A percentile compares a stretch with the other conserved stretches of the same genome.
These are phyloP conservation scores for Eimeria sp. DNA, from an alignment of 169 alveolate genomes.

Conservation along the genomic window DNA sequence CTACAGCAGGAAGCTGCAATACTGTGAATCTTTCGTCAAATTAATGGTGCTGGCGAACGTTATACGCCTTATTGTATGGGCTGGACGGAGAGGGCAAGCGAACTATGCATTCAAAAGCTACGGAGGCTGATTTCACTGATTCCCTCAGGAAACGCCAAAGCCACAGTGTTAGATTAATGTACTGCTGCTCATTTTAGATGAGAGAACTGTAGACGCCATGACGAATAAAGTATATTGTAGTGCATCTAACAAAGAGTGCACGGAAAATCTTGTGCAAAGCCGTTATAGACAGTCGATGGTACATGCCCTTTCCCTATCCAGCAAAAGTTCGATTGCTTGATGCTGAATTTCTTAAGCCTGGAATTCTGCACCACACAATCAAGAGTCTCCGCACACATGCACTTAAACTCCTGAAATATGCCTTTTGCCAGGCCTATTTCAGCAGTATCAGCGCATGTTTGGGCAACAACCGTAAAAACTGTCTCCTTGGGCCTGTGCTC, in stretches of 20 bases:
- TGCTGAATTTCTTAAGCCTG: neutral
- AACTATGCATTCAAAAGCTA: too few species aligned
- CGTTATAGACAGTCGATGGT: neutral
- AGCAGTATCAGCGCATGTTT: neutral
- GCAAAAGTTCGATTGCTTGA: neutral
- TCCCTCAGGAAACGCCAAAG: too few species aligned
- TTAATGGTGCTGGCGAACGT: neutral
- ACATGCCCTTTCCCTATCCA: neutral
- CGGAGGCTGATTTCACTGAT: too few species aligned
- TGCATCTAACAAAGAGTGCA: too few species aligned
- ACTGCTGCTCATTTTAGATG: too few species aligned
- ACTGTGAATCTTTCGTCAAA: neutral
- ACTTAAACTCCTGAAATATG: too few species aligned
- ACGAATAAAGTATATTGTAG: too few species aligned
- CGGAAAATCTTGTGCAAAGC: neutral
- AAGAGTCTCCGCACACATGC: too few species aligned
- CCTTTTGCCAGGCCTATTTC: neutral
- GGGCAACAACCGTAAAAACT: neutral
- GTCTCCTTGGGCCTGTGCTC: neutral
- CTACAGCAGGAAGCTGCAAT: neutral
- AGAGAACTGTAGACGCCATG: too few species aligned
- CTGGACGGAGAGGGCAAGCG: too few species aligned
- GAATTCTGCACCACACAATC: neutral
- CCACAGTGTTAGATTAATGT: too few species aligned
- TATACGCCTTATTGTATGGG: neutral